Base-by-base conservation (phyloP, 176 grass and related monocot genomes). In the Phoenix dactylifera region DNA sequence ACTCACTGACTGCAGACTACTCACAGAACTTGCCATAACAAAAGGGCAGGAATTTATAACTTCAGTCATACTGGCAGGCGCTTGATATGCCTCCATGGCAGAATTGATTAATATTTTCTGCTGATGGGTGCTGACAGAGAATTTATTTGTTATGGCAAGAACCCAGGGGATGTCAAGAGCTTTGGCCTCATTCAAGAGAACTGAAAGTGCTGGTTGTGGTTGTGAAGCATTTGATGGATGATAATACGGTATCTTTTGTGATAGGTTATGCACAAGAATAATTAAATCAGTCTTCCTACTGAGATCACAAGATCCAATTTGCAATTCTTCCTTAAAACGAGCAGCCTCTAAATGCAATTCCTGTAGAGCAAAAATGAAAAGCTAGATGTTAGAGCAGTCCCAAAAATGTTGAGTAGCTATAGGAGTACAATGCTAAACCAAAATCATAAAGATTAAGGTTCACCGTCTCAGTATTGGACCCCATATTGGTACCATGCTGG, bases 261-360 rank as follows among this genome's bases (percentile, higher is more conserved):
- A 88, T 72, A 96, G 74, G 65, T 96, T 90, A 83, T 96, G 91
- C 72, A 96, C 91, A 29, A 86, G 68, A 74, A 96, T 84, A 82
- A 96, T 70, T 51, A 96, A 69, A 58, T 96, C 91, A 54, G 72
- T 90, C 71, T 79, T 96, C 60, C 67, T 84, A 66, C 53, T 76
- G 53, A 88, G 66, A 79, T 90, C 86, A 74, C 51, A 48, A 52
- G 66, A 52, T 57, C 86, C 86, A 59, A 69, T 80, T 51, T 77
- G 72, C 57, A 90, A 44, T 72, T 96, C 86, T 69, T 96, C 74
- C 80, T 78, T 90, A 72, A 96, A 88, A 68, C 63, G 71, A 69
- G 26, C 58, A 54, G 72, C 74, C 70, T 88, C 86, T 50, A 64
- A 74, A 65, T 75, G 77, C 77, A 90, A 69, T 44, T 90, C 77